Evolutionary conservation across 129 eudicot species (phyloP), one percentile per base, ranked within the genome.

Genomic region (Cynara cardunculus): DNA sequence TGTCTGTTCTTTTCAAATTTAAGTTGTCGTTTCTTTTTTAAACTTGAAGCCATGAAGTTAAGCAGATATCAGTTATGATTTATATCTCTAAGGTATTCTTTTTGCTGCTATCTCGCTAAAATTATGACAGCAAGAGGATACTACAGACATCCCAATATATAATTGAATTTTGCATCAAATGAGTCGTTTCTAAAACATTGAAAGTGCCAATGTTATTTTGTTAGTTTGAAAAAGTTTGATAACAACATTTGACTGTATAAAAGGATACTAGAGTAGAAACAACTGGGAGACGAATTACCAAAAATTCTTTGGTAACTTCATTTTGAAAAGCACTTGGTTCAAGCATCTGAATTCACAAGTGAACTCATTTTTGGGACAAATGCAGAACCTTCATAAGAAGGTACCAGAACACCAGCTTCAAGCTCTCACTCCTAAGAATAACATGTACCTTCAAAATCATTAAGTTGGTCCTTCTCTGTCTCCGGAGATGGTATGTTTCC

Each of bases 361-460:
- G 3, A n/a, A 61, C 67, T 61, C 67, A 21, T n/a, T 61, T 61
- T 61, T 61, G 67, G 67, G 25, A 61, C 25, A 34, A 39, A 21
- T 11, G 32, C 25, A 9, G 13, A 18, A 74, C 16, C 25, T 61
- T 12, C 70, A 69, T 34, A 61, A 37, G 34, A 61, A 31, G 31
- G 27, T 68, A 27, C 37, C 27, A 32, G 64, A 65, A 30, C 7
- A 16, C 30, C 19, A 32, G 30, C 39, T 6, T 32, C 66, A 71
- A 70, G 37, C 53, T 14, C 53, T 14, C 69, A 18, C 72, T 74
- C 18, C 53, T 0, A 16, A 6, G 27, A 74, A 82, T 25, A 37
- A 73, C 35, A 77, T 44, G 44, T 89, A 89, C 91, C 91, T 87
- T 76, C 82, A 71, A 61, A 35, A 76, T 71, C 81, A 68, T 75